Conservation (phyloP, 1,139 yeast genomes). For the Nakaseomyces sp. region DNA sequence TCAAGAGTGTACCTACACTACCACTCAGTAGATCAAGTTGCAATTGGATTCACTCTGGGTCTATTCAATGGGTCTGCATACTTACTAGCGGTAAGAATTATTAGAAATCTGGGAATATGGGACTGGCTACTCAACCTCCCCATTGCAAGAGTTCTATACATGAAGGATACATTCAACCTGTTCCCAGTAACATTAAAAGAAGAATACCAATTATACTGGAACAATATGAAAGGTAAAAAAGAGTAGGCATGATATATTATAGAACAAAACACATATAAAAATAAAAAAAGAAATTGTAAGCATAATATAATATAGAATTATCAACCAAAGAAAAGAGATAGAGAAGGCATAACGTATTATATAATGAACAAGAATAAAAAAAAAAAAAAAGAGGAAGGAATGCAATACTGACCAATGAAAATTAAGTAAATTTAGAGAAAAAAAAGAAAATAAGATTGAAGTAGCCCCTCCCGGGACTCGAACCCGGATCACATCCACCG, state of each 20-base stretch:
- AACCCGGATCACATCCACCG: slow-evolving; percentile 34
- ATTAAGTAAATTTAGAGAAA: not conserved
- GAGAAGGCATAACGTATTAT: not conserved
- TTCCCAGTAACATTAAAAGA: slow-evolving; percentile 29
- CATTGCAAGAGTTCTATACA: slow-evolving; percentile 37
- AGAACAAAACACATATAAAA: not conserved
- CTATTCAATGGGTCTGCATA: slow-evolving; percentile 48
- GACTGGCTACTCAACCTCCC: slow-evolving; percentile 50
- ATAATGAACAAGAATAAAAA: not conserved
- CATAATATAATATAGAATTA: no score
- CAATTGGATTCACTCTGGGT: slow-evolving; percentile 66
- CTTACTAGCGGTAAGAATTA: slow-evolving; percentile 43
- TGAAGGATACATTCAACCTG: slow-evolving; percentile 52
- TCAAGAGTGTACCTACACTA: slow-evolving; percentile 75
- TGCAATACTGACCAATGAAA: not conserved
- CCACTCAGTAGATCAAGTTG: slow-evolving; percentile 66
- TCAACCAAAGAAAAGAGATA: no score
- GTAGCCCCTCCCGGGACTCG: slow-evolving; percentile 28
- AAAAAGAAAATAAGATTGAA: not conserved
- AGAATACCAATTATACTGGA: slow-evolving; percentile 1
- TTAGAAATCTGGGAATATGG: slow-evolving; percentile 53
- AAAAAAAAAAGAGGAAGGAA: not conserved
- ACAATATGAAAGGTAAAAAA: not conserved
- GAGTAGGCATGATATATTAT: not conserved
- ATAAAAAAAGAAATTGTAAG: not conserved